Evolutionary conservation across 2,329 filamentous ascomycete genomes (phyloP), one percentile per base, ranked within the genome.

Genomic region (Fusarium albosuccineum): DNA sequence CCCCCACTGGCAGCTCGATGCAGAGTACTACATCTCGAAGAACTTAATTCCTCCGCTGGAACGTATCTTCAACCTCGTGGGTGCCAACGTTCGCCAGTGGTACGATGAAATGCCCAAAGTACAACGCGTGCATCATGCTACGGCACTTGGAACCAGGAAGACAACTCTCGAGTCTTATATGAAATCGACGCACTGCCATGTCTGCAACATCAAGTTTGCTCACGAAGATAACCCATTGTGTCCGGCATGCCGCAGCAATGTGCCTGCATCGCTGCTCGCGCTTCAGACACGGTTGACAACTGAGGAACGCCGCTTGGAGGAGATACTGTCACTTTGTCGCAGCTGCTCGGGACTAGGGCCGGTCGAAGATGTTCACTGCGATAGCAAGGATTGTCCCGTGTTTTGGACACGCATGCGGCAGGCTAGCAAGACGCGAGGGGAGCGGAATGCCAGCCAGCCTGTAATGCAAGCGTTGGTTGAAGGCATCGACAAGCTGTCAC

Each of bases 101-200:
- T 98, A 94, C 74, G 93, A 97, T 66, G 94, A 97, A 79, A 97
- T 98, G 93, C 95, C 95, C 45, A 97, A 97, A 77, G 85, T 96
- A 17, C 92, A 94, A 74, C 89, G 91, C 9, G 87, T 95, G 45
- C 86, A 76, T 51, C 64, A 77, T 57, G 41, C 76, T 70, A 62
- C 74, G 46, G 74, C 76, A 16, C 66, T 57, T 3, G 74, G 71
- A 70, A 70, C 63, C 72, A 80, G 80, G 71, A 90, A 86, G 74
- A 91, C 87, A 76, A 97, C 94, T 0, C 85, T 99, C n/a, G 96
- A 98, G 74, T 91, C 88, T n/a, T 99, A 97, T 79, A 91, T 98
- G 89, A 91, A 88, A 66, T 89, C 89, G 0, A 91, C 90, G 0
- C 87, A 89, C 3, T 99, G 96, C 75, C 79, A 95, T 6, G 86